Evolutionary conservation across 2,329 filamentous ascomycete genomes (phyloP), one percentile per base, ranked within the genome.

Genomic region (Hypoxylon sp.): DNA sequence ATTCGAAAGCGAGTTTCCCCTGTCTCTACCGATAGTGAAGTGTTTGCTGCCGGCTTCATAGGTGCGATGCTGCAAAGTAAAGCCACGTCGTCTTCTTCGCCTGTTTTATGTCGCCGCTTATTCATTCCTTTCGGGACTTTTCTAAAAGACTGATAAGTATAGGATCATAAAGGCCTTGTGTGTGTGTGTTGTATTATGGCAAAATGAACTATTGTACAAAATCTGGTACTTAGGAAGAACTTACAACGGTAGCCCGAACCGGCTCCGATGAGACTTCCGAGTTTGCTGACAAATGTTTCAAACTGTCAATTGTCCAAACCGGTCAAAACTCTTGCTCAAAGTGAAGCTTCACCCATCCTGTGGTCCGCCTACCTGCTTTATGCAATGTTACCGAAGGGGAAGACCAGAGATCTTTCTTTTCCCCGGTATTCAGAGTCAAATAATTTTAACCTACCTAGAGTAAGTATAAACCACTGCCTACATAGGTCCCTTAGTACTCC

Each of bases 211-310:
- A n/a, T n/a, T n/a, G n/a, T n/a, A n/a, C n/a, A n/a, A n/a, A n/a
- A n/a, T n/a, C n/a, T n/a, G n/a, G 19, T 32, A 34, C n/a, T 59
- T 36, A 34, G 45, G n/a, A 48, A 21, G 30, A 36, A 30, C 25
- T 13, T 41, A 46, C 36, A 52, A 17, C 30, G 19, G 49, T 9
- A 23, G n/a, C 6, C 46, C 53, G 53, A 67, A 30, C 38, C 51
- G 32, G n/a, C 36, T 64, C 65, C 38, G 49, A 50, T 55, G 45
- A 17, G 32, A 41, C 11, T 56, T 10, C n/a, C 10, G 32, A 36
- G 19, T 13, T 60, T 19, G 57, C 45, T 46, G 14, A 51, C 51
- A 34, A 56, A 65, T 56, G 28, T 46, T 32, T 49, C 30, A n/a
- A 41, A 2, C 36, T 30, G 6, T 43, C 4, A n/a, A 19, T 28